These are phyloP conservation scores for Danielia oregonensis DNA, from an alignment of 805 yeast genomes.

Conservation along the genomic window DNA sequence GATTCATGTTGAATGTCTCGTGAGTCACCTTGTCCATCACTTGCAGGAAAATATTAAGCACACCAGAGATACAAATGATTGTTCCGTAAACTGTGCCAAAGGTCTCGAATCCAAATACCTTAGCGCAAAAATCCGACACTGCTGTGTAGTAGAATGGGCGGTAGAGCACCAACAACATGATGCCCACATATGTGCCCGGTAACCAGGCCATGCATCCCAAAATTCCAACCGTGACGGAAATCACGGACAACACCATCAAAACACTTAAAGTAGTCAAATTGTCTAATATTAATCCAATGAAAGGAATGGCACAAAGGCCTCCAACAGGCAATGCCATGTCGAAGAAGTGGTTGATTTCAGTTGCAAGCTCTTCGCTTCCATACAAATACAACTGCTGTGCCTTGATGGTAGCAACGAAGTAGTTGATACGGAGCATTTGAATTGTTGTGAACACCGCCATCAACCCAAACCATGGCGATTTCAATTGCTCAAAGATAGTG, in stretches of 20 bases:
- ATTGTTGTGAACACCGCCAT: conserved; percentile 78
- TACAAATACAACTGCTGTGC: conserved; percentile 78
- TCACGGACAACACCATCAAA: conserved; percentile 46
- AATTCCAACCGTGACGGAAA: conserved; percentile 65
- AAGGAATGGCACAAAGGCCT: conserved; percentile 81
- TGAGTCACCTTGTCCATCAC: conserved; percentile 70
- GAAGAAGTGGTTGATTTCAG: conserved; percentile 60
- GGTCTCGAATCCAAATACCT: conserved; percentile 88
- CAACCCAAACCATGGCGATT: conserved; percentile 70
- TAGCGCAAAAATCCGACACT: conserved; percentile 86
- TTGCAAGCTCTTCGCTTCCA: conserved; percentile 50
- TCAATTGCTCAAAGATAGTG: conserved; percentile 46
- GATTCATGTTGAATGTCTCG: conserved; percentile 63
- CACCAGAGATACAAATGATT: conserved; percentile 75
- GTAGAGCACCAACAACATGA: conserved; percentile 68
- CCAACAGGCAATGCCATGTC: conserved; percentile 88
- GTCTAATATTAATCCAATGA: conserved; percentile 78
- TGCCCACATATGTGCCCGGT: conserved; percentile 64
- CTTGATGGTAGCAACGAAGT: conserved; percentile 84
- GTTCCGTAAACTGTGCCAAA: conserved; percentile 92
- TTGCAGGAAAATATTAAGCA: conserved; percentile 73
- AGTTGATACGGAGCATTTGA: conserved; percentile 89
- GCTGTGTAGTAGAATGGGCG: conserved; percentile 93
- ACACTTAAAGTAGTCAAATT: conserved; percentile 61
- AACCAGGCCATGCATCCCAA: conserved; percentile 60